Evolutionary conservation across 768 basidiomycete genomes (phyloP).

Genomic region (Lactarius hatsudake): DNA sequence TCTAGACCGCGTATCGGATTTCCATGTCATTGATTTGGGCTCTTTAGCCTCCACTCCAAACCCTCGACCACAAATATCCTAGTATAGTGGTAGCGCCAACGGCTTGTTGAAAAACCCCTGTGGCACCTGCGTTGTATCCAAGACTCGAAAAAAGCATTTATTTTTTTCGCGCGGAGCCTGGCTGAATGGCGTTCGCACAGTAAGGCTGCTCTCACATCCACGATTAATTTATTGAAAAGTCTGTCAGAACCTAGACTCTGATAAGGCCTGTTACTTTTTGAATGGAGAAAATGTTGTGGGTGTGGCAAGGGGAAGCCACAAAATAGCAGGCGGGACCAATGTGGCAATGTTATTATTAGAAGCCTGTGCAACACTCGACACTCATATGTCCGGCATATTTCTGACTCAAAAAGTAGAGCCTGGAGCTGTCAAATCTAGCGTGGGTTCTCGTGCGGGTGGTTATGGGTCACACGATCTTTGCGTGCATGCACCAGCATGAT

Average conservation of each 20-base stretch:
- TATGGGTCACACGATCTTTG: not conserved
- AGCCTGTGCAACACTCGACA: not conserved
- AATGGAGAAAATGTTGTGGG: too few species aligned
- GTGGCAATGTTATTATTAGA: not conserved
- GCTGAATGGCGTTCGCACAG: not conserved
- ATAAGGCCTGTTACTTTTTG: too few species aligned
- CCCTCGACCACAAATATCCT: not conserved
- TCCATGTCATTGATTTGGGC: not conserved
- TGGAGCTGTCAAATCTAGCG: too few species aligned
- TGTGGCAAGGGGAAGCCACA: not conserved
- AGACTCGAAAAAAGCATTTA: too few species aligned
- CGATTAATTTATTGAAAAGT: too few species aligned
- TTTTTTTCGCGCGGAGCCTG: not conserved
- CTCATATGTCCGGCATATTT: too few species aligned
- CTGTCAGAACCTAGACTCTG: too few species aligned
- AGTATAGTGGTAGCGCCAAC: not conserved
- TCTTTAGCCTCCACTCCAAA: not conserved
- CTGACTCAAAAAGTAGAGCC: too few species aligned
- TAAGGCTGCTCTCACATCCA: too few species aligned
- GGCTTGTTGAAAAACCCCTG: not conserved
- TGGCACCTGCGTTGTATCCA: not conserved
- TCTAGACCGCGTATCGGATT: not conserved
- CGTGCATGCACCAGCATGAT: not conserved
- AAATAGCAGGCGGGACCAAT: not conserved
- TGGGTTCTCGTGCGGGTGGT: not conserved